Percentiles rank a stretch among this genome's conserved stretches.
These are phyloP conservation scores for Thecamonas trahens DNA, from an alignment of 78 protist genomes.

Conservation along the genomic window DNA sequence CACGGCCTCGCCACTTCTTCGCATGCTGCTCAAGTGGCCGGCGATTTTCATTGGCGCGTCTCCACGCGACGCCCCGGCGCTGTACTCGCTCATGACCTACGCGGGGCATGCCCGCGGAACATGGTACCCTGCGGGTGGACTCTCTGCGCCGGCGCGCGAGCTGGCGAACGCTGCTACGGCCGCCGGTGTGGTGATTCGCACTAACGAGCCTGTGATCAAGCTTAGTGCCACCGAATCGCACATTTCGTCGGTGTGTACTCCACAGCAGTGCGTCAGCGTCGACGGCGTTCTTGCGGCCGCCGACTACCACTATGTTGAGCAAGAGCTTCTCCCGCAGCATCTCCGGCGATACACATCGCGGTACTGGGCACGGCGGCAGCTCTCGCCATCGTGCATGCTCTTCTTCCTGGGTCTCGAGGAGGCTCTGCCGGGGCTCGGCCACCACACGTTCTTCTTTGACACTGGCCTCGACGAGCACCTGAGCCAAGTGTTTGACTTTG, in stretches of 20 bases:
- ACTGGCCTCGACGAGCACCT: background rate
- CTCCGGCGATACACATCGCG: background rate
- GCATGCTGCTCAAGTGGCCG: background rate
- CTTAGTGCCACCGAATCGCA: too few relatives aligned
- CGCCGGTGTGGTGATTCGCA: background rate
- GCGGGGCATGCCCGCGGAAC: background rate
- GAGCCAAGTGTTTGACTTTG: background rate
- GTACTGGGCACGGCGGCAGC: background rate
- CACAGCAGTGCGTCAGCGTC: too few relatives aligned
- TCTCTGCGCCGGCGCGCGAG: background rate
- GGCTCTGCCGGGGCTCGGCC: background rate
- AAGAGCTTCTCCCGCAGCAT: background rate
- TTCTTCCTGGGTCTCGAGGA: background rate
- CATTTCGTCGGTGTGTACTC: too few relatives aligned
- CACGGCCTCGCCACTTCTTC: background rate
- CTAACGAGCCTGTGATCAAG: background rate
- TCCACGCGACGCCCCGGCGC: background rate
- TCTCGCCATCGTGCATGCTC: background rate
- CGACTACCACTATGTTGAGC: slow-evolving; percentile 1
- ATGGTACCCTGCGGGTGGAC: background rate
- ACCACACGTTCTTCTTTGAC: background rate
- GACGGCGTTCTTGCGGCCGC: background rate
- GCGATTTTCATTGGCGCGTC: background rate
- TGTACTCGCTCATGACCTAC: slow-evolving; percentile 8
- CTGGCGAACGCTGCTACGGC: background rate